These are phyloP conservation scores for Echria macrotheca DNA, from an alignment of 495 filamentous ascomycete genomes.

Conservation along the genomic window DNA sequence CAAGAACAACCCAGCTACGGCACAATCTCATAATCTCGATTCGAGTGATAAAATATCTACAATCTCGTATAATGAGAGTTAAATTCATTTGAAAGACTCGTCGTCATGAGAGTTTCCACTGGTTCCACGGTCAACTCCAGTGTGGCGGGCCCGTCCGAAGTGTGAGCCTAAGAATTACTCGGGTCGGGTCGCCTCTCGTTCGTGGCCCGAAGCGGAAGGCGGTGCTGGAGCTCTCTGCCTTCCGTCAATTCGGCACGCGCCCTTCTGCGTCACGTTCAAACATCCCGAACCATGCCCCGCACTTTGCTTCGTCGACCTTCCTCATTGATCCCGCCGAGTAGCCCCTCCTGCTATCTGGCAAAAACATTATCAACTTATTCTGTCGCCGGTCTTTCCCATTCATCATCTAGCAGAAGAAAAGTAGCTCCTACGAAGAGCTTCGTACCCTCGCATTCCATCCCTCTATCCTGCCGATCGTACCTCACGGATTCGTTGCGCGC, in stretches of 20 bases:
- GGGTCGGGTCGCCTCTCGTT: too few species aligned
- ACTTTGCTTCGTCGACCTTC: conserved; percentile 30
- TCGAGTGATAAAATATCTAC: too few species aligned
- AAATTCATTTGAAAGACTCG: too few species aligned
- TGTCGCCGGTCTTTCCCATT: background rate
- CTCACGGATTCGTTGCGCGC: conserved; percentile 41
- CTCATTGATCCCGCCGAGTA: conserved; percentile 19
- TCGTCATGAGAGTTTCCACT: too few species aligned
- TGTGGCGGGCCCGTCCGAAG: too few species aligned
- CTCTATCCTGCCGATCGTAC: conserved; percentile 29
- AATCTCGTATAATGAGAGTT: too few species aligned
- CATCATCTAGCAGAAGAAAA: background rate
- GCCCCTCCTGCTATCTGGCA: conserved; percentile 3
- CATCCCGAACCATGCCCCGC: conserved; percentile 32
- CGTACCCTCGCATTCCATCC: background rate
- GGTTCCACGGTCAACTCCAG: too few species aligned
- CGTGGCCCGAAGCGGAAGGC: conserved; percentile 4
- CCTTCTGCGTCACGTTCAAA: conserved; percentile 8
- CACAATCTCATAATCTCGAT: too few species aligned
- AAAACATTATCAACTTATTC: background rate
- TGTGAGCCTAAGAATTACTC: too few species aligned
- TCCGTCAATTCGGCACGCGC: conserved; percentile 1
- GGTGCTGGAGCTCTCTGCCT: background rate
- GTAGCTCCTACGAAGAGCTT: too few species aligned
- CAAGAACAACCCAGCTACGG: too few species aligned